Base-by-base conservation (phyloP, 192 early-diverging fungal species). In the Spizellomyces punctatus region DNA sequence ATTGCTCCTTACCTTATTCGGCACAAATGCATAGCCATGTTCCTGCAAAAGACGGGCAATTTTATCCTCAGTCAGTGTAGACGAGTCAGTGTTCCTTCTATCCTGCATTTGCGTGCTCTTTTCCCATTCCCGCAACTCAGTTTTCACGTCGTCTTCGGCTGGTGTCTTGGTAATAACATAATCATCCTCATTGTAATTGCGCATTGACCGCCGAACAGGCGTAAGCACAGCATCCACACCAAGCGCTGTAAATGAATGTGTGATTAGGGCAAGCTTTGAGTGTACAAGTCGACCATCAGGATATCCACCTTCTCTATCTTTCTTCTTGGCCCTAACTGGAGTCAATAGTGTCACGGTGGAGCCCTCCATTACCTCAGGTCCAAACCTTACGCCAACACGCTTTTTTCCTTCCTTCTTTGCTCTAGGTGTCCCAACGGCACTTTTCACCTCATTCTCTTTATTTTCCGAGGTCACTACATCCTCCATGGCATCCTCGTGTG, bases 261-360 rank as follows among this genome's bases (percentile, higher is more conserved):
- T 36, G 22, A 42, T 68, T 17, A 67, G 27, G 16, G 14, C 21
- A 7, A n/a, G 44, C 5, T 22, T 54, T 0, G 42, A 36, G 36
- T 0, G 46, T 17, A 17, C 27, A 10, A 21, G 6, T 12, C n/a
- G 66, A 70, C 44, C 12, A 22, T 17, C 21, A 27, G 56, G 3
- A 68, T 16, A 66, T n/a, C 19, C 36, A 70, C 69, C 16, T 67
- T 71, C 47, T 42, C 64, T 16, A 4, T 71, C 69, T 41, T 69
- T 70, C 64, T 69, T 64, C 49, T 64, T 68, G 44, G 69, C 64
- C n/a, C 69, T 16, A 44, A 71, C 69, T 10, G 69, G 69, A 5
- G 69, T 71, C 21, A 71, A 22, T 0, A 71, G 16, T 21, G 69
- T 71, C 5, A 71, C 69, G 7, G 44, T n/a, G 43, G 45, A 49